Conservation (phyloP, 176 grass and related monocot genomes). For the Carex parvula region DNA sequence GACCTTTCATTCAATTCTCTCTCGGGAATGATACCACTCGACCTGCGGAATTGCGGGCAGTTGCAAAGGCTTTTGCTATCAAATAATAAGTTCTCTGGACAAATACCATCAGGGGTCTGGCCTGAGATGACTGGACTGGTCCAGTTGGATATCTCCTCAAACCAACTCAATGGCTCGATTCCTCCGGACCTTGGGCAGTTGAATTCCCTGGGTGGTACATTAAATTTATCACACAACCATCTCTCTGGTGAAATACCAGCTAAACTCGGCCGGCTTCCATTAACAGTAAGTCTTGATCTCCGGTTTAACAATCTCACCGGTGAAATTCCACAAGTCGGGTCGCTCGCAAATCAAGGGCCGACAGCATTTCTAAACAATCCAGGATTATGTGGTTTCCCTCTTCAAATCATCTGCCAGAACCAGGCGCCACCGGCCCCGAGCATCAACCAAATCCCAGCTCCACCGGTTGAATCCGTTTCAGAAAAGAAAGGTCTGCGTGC, state of each 20-base stretch:
- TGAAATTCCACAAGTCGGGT: slow-evolving; percentile 67
- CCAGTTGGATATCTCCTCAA: slow-evolving; percentile 71
- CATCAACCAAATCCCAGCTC: neutral
- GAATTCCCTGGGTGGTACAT: slow-evolving; percentile 48
- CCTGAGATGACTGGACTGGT: slow-evolving; percentile 49
- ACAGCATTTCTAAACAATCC: slow-evolving; percentile 80
- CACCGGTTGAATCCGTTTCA: neutral
- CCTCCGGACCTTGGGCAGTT: slow-evolving; percentile 55
- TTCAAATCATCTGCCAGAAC: slow-evolving; percentile 63
- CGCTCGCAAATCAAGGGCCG: slow-evolving; percentile 72
- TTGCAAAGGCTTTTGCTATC: slow-evolving; percentile 54
- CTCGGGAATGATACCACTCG: slow-evolving; percentile 33
- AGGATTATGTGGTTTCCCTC: slow-evolving; percentile 72
- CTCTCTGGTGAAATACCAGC: slow-evolving; percentile 52
- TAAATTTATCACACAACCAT: slow-evolving; percentile 71
- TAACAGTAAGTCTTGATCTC: slow-evolving; percentile 66
- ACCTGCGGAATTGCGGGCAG: slow-evolving; percentile 40
- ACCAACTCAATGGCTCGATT: slow-evolving; percentile 46
- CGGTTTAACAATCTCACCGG: slow-evolving; percentile 85
- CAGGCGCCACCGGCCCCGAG: slow-evolving; percentile 21
- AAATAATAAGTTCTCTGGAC: slow-evolving; percentile 33
- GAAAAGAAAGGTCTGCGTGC: slow-evolving; percentile 35
- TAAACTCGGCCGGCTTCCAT: slow-evolving; percentile 53
- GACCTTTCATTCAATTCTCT: slow-evolving; percentile 69
- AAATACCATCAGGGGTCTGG: slow-evolving; percentile 39